A percentile compares a stretch with the other conserved stretches of the same genome.
Evolutionary conservation across 2,329 filamentous ascomycete genomes (phyloP).

Genomic region (Exophiala lecanii-corni): DNA sequence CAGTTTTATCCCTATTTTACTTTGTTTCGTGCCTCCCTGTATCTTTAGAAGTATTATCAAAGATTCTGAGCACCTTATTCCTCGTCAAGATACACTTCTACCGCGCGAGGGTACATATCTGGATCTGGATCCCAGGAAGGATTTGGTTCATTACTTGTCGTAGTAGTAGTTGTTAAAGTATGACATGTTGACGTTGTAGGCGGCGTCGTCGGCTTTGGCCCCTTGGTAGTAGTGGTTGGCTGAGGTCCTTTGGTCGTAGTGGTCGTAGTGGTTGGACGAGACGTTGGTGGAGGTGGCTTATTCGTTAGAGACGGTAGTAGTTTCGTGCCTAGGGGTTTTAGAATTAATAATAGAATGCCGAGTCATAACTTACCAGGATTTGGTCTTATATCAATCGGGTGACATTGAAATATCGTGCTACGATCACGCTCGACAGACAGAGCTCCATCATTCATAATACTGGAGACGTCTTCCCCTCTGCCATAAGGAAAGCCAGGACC

Average conservation of each 20-base stretch:
- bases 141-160: conserved; percentile 1
- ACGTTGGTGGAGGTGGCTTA: not conserved
- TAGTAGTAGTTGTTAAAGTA: conserved; percentile 2
- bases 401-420: not conserved
- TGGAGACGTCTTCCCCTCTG: not conserved
- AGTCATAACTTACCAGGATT: not conserved
- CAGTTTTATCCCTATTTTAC: too few relatives aligned
- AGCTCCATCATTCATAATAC: not conserved
- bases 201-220: not conserved
- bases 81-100: too few relatives aligned
- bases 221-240: conserved; percentile 2
- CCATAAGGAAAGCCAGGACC: not conserved
- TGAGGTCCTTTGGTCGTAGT: not conserved
- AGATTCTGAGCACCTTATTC: too few relatives aligned
- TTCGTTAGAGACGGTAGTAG: not conserved
- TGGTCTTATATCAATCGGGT: not conserved
- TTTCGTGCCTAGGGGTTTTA: not conserved
- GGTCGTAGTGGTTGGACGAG: not conserved
- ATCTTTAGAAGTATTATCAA: too few relatives aligned
- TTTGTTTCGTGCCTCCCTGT: too few relatives aligned
- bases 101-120: too few relatives aligned
- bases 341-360: too few relatives aligned
- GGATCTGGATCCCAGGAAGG: conserved; percentile 5
- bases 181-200: not conserved
- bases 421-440: not conserved